phyloP scores from a whole-genome alignment of 2,329 filamentous ascomycete species.

The Periconia sp. region DNA sequence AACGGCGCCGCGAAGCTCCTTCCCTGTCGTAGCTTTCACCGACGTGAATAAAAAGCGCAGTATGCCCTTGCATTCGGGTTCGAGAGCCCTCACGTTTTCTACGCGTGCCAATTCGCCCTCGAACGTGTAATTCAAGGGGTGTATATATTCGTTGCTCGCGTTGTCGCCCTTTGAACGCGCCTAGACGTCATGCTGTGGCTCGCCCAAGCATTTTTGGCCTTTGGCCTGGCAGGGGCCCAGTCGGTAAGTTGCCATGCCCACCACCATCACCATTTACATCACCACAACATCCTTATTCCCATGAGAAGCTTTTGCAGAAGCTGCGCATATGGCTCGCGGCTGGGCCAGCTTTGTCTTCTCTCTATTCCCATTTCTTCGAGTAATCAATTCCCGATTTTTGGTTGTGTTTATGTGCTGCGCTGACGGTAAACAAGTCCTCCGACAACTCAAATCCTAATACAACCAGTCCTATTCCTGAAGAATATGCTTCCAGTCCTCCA shows the following conservation, averaged over 20 bases:
- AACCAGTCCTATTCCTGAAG: conserved; percentile 25
- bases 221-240: conserved; percentile 36
- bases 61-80: not conserved
- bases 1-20: conserved; percentile 5
- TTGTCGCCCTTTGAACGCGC: conserved; percentile 23
- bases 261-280: conserved; percentile 15
- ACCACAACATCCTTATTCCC: conserved; percentile 16
- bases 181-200: conserved; percentile 43
- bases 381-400: conserved; percentile 23
- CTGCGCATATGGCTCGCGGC: conserved; percentile 32
- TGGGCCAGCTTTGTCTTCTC: conserved; percentile 28
- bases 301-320: conserved; percentile 18
- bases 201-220: conserved; percentile 40
- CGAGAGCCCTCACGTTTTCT: conserved; percentile 19
- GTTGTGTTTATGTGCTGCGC: conserved; percentile 26
- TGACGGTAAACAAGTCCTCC: conserved; percentile 43
- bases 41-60: conserved; percentile 8
- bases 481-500: conserved; percentile 60
- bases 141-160: conserved; percentile 13
- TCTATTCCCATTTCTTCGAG: conserved; percentile 40
- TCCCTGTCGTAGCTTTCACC: conserved; percentile 12
- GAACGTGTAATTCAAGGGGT: too few relatives aligned
- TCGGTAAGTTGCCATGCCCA: conserved; percentile 26
- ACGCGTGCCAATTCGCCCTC: conserved; percentile 16
- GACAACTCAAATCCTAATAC: conserved; percentile 33